These are phyloP conservation scores for Pezicula neosporulosa DNA, from an alignment of 2,329 filamentous ascomycete species.

Conservation along the genomic window DNA sequence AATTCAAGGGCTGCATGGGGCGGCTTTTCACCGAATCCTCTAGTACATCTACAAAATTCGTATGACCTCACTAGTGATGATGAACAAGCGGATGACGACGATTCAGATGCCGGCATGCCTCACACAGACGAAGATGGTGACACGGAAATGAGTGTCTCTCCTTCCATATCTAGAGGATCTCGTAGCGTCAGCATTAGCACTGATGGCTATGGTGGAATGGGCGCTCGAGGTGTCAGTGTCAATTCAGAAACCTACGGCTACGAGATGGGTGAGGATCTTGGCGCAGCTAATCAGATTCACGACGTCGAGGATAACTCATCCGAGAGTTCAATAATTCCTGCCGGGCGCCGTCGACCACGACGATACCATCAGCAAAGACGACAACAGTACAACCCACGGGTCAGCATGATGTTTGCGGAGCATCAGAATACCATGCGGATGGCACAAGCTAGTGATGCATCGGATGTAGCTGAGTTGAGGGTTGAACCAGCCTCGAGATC, in stretches of 20 bases:
- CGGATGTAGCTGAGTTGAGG: constrained; percentile 11
- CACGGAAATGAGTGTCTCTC: constrained; percentile 29
- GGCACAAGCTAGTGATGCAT: constrained; percentile 8
- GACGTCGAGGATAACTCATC: constrained; percentile 22
- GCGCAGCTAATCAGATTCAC: constrained; percentile 19
- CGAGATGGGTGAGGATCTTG: constrained; percentile 15
- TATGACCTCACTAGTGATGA: constrained; percentile 1
- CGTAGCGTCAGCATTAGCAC: constrained; percentile 9
- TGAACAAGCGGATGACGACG: constrained; percentile 17
- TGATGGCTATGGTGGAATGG: not conserved
- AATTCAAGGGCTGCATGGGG: not conserved
- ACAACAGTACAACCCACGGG: constrained; percentile 25
- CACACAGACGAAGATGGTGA: constrained; percentile 29
- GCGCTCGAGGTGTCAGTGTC: not conserved
- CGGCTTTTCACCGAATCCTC: not conserved
- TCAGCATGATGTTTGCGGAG: constrained; percentile 27
- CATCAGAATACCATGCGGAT: constrained; percentile 23
- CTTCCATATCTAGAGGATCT: constrained; percentile 11
- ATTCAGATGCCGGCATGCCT: constrained; percentile 14
- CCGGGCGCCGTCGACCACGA: constrained; percentile 15
- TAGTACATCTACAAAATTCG: constrained; percentile 4
- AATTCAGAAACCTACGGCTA: constrained; percentile 1
- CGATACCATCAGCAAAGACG: constrained; percentile 9
- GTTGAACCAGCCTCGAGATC: constrained; percentile 13
- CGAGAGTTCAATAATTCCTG: constrained; percentile 21